Evolutionary conservation across 2,329 filamentous ascomycete genomes (phyloP), one percentile per base, ranked within the genome.

Genomic region (Chrysoporthe puriensis): DNA sequence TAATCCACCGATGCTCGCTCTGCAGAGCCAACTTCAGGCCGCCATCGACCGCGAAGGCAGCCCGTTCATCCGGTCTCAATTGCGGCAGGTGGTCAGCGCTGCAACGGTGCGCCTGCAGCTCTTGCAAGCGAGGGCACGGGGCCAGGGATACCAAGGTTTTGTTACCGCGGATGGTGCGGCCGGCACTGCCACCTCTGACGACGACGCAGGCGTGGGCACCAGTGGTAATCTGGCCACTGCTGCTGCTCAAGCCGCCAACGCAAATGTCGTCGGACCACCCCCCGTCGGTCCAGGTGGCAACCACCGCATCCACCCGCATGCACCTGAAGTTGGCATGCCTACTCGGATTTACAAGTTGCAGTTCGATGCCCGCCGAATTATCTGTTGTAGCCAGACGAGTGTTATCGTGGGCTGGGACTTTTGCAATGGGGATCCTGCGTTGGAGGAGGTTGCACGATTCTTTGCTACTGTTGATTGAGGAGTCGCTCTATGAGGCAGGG

Each of bases 331-430:
- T 32, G 73, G 81, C 43, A 83, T 81, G 65, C 81, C 83, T 13
- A 82, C 84, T 8, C 81, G 96, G 34, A 92, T 99, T 3, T 99
- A 98, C 83, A 99, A 99, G 79, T 84, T 98, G 46, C 96, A 99
- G 77, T 99, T 97, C 73, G 96, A 99, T 76, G 92, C 94, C 0
- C 87, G 94, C 32, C 90, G 94, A 73, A 96, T 99, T 72, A 91
- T 99, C 65, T 97, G 94, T 81, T 97, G 95, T 77, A 96, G 92
- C 71, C 94, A 98, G 77, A 93, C 96, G 66, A 90, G 90, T 50
- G 89, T 91, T 18, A 98, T 99, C 75, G 93, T 98, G 0, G 96
- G 94, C 0, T 99, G 96, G 96, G 96, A 99, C 78, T 99, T 98
- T 84, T 96, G 94, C 68, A 93, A 94, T 72, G 91, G 88, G 4